A percentile compares a stretch with the other conserved stretches of the same genome.
Evolutionary conservation across 495 filamentous ascomycete genomes (phyloP).

Genomic region (Xylaria intraflava): DNA sequence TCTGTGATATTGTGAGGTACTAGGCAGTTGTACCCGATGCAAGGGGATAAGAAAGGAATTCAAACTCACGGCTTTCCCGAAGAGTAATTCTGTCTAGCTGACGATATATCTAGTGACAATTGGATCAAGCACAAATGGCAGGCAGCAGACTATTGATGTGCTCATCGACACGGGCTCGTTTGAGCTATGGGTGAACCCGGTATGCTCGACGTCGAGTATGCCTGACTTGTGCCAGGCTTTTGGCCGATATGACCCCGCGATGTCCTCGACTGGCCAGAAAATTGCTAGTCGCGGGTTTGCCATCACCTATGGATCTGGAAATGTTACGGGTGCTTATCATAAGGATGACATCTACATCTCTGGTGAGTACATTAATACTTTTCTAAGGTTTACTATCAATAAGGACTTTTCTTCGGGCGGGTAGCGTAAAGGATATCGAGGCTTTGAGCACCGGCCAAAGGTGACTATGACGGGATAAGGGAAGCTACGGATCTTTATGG

Average conservation of each 20-base stretch:
- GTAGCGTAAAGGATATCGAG: neutral
- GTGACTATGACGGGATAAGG: too few species aligned
- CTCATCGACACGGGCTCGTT: slow-evolving; percentile 42
- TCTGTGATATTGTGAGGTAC: too few species aligned
- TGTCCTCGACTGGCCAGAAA: slow-evolving; percentile 27
- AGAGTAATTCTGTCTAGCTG: neutral
- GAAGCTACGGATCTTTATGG: too few species aligned
- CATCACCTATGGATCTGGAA: slow-evolving; percentile 32
- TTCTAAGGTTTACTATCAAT: too few species aligned
- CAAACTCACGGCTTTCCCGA: too few species aligned
- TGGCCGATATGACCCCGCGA: slow-evolving; percentile 27
- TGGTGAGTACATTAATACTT: slow-evolving; percentile 10
- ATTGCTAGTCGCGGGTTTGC: slow-evolving; percentile 13
- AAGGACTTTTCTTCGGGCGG: too few species aligned
- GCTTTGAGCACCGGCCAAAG: too few species aligned
- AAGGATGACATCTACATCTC: slow-evolving; percentile 33
- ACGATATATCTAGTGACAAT: slow-evolving; percentile 16
- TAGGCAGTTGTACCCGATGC: too few species aligned
- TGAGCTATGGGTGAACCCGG: slow-evolving; percentile 42
- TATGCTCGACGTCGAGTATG: slow-evolving; percentile 24
- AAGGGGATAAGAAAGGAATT: too few species aligned
- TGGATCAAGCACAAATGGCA: slow-evolving; percentile 12
- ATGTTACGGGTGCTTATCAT: slow-evolving; percentile 23
- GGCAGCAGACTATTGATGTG: slow-evolving; percentile 30
- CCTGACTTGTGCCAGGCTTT: slow-evolving; percentile 20